Base-by-base conservation (phyloP, 2,329 filamentous ascomycete genomes). In the Neodidymelliopsis sp. region DNA sequence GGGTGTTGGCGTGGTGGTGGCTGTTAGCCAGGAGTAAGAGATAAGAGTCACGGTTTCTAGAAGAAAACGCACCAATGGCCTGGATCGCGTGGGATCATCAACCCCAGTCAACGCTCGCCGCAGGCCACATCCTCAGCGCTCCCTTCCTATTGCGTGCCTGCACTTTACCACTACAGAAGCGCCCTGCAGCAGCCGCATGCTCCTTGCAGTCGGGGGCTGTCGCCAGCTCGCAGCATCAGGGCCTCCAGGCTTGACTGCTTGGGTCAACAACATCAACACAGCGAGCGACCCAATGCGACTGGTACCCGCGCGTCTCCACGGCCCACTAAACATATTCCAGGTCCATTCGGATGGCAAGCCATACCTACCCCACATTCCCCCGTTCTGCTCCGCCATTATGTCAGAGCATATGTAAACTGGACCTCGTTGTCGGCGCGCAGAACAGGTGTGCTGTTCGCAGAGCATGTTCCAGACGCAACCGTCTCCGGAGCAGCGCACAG, bases 11-110 rank as follows among this genome's bases (percentile, higher is more conserved):
- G 45, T 53, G 49, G 43, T 48, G 54, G 54, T 57, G 50, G 35
- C 37, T 52, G 51, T 44, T 45, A 53, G 56, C 54, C 38, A 56
- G 53, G 50, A 59, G 62, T 57, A 62, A 61, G 46, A 62, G 63
- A 66, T 65, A 66, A 65, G 55, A 60, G 40, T 56, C 54, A 51
- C 20, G 48, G 47, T 43, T 52, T 44, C 38, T 28, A 36, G 45
- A 42, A 39, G 37, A 31, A 36, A 51, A 39, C 28, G 53, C 49
- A 42, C 62, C 55, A 62, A 62, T 59, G 49, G 36, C 44, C 46
- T 8, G 39, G 40, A 24, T 25, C 35, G 56, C 52, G 46, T 60
- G 56, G 52, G 56, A 49, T 48, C 39, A 34, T 30, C 34, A 46
- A 48, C 37, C 28, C 44, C 44, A 44, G 37, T 49, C 42, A 41